These are phyloP conservation scores for Talaromyces atroroseus DNA, from an alignment of 2,329 filamentous ascomycete species.

Conservation along the genomic window DNA sequence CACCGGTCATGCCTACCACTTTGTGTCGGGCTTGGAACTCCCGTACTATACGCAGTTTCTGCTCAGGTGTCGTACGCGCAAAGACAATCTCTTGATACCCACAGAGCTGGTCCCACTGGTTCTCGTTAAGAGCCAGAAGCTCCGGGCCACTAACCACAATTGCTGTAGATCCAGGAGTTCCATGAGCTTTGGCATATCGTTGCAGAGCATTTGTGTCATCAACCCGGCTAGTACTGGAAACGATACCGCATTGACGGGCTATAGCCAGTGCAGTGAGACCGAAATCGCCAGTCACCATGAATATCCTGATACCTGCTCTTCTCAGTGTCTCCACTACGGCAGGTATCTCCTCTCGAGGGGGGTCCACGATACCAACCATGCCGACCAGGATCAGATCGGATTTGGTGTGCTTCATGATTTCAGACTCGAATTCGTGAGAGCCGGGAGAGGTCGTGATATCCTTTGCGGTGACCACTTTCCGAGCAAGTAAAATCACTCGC, in stretches of 20 bases:
- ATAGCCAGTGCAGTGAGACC: slow-evolving; percentile 69
- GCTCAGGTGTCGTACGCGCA: slow-evolving; percentile 69
- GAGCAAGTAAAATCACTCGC: slow-evolving; percentile 61
- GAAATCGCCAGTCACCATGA: slow-evolving; percentile 79
- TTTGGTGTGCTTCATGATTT: slow-evolving; percentile 50
- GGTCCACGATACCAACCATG: slow-evolving; percentile 56
- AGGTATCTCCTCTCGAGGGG: slow-evolving; percentile 56
- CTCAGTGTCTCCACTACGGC: slow-evolving; percentile 58
- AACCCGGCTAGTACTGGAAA: slow-evolving; percentile 49
- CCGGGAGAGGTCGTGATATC: slow-evolving; percentile 37
- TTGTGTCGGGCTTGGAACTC: slow-evolving; percentile 61
- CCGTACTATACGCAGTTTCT: slow-evolving; percentile 73
- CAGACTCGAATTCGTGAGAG: slow-evolving; percentile 52
- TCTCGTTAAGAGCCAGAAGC: slow-evolving; percentile 58
- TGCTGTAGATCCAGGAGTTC: slow-evolving; percentile 28
- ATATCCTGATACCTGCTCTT: slow-evolving; percentile 66
- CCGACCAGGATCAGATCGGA: slow-evolving; percentile 50
- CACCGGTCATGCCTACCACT: slow-evolving; percentile 51
- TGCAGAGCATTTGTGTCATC: slow-evolving; percentile 51
- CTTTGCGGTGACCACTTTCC: slow-evolving; percentile 48
- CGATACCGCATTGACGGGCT: slow-evolving; percentile 65
- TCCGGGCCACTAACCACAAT: slow-evolving; percentile 63
- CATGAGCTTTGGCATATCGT: slow-evolving; percentile 12
- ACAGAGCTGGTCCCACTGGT: slow-evolving; percentile 63
- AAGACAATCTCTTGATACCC: slow-evolving; percentile 69